phyloP scores from a whole-genome alignment of 352 stramenopile genomes.

The Phytophthora gonapodyides region DNA sequence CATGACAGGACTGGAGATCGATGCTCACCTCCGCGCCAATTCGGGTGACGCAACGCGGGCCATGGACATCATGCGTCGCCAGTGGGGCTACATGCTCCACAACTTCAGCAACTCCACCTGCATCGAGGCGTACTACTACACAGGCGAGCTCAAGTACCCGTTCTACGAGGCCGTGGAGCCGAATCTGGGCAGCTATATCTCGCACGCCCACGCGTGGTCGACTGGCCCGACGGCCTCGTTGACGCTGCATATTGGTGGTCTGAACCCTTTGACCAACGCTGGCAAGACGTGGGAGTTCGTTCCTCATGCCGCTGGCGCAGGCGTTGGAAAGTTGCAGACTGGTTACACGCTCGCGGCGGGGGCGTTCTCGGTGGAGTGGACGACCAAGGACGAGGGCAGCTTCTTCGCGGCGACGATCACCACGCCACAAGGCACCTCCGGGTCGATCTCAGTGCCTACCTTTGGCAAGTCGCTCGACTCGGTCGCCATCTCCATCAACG shows the following conservation, averaged over 20 bases:
- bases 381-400: slow-evolving; percentile 20
- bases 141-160: slow-evolving; percentile 38
- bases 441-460: slow-evolving; percentile 36
- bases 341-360: slow-evolving; percentile 30
- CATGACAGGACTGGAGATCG: slow-evolving; percentile 39
- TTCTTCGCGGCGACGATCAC: slow-evolving; percentile 27
- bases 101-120: slow-evolving; percentile 44
- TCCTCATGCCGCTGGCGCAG: slow-evolving; percentile 26
- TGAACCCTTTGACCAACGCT: slow-evolving; percentile 26
- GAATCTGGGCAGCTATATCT: slow-evolving; percentile 36
- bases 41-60: slow-evolving; percentile 31
- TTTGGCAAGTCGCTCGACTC: slow-evolving; percentile 30
- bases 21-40: slow-evolving; percentile 35
- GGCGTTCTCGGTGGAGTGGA: slow-evolving; percentile 33
- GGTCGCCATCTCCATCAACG: slow-evolving; percentile 41
- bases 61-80: slow-evolving; percentile 37
- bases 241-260: slow-evolving; percentile 30
- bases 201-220: slow-evolving; percentile 42
- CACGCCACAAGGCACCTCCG: slow-evolving; percentile 27
- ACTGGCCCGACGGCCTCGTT: slow-evolving; percentile 36
- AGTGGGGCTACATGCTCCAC: slow-evolving; percentile 48
- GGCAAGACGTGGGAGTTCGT: slow-evolving; percentile 39
- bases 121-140: slow-evolving; percentile 45
- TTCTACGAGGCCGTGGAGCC: slow-evolving; percentile 32
- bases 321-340: slow-evolving; percentile 26